Evolutionary conservation across 2,329 filamentous ascomycete species (phyloP), one percentile per base, ranked within the genome.

Genomic region (Sporothrix pseudoabietina): DNA sequence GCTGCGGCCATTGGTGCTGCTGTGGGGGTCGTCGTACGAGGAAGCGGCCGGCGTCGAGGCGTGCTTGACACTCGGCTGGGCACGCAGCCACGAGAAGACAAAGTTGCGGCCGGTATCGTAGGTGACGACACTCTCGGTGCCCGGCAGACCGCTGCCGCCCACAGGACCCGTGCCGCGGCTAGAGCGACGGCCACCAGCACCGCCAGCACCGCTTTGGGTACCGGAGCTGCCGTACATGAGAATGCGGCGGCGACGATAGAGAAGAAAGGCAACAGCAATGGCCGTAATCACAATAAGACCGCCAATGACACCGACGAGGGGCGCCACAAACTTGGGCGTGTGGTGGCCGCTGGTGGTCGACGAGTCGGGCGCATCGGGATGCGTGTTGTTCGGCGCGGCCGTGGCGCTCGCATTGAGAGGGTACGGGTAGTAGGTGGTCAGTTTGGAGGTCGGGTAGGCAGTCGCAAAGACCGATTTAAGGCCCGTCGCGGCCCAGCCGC

Each of bases 371-470:
- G 65, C 63, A 78, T 75, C 69, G 66, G 77, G 77, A 61, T 79
- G 76, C 22, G 80, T 79, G 54, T 77, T 77, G 32, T 59, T 16
- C 32, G 71, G 30, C 16, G 72, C 22, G 8, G 69, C 6, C 10
- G 73, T 66, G 47, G 73, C 41, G 4, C 44, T 73, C 3, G 79
- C 72, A n/a, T 76, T 77, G 8, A 82, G 77, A 9, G 79, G 77
- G 76, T 92, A 93, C 0, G 90, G 90, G 77, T 89, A 92, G 78
- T 86, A 90, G 0, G 82, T 85, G 6, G 81, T 82, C 59, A 92
- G 86, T 76, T 88, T 90, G 4, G 82, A 81, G 8, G 83, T 85
- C 4, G 87, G 81, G 76, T 93, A 93, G 4, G 82, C 76, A 0
- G 82, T 84, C 0, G 80, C 80, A 74, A 93, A 92, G 22, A 92